phyloP scores from a whole-genome alignment of 192 early-diverging fungal genomes.

The Podochytrium sp. region DNA sequence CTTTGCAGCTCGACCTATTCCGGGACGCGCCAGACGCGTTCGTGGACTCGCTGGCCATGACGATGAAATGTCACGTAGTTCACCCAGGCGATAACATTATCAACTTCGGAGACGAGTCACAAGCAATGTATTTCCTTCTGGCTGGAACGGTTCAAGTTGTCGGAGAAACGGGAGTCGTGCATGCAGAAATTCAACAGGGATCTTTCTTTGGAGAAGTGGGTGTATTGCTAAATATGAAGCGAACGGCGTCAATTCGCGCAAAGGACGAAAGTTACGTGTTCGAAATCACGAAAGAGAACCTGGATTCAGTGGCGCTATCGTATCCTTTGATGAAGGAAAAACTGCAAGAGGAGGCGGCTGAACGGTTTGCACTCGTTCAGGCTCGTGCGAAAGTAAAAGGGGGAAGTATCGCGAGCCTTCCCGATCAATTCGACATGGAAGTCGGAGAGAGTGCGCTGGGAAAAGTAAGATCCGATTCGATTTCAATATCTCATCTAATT shows the following conservation, averaged over 20 bases:
- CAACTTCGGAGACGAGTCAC: conserved; percentile 41
- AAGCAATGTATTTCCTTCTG: conserved; percentile 46
- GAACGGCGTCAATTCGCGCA: conserved; percentile 50
- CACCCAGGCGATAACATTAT: conserved; percentile 32
- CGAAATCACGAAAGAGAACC: conserved; percentile 40
- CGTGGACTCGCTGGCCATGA: conserved; percentile 41
- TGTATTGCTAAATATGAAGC: conserved; percentile 45
- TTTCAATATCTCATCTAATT: not conserved
- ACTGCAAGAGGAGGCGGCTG: conserved; percentile 44
- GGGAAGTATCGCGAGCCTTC: not conserved
- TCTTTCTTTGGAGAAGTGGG: conserved; percentile 60
- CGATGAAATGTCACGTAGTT: conserved; percentile 34
- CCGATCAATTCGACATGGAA: conserved; percentile 50
- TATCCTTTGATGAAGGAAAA: conserved; percentile 48
- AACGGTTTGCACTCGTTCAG: conserved; percentile 25
- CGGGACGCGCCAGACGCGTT: conserved; percentile 32
- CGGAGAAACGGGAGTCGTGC: conserved; percentile 30
- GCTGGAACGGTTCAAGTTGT: conserved; percentile 48
- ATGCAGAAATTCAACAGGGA: conserved; percentile 46
- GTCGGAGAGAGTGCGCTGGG: conserved; percentile 40
- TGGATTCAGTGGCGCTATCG: conserved; percentile 31
- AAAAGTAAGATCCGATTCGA: conserved; percentile 34
- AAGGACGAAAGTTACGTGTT: conserved; percentile 45
- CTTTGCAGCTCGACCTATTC: conserved; percentile 36
- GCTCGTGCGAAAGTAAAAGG: not conserved